Evolutionary conservation across 2,329 filamentous ascomycete genomes (phyloP), one percentile per base, ranked within the genome.

Genomic region (Geoglossum cookeanum): DNA sequence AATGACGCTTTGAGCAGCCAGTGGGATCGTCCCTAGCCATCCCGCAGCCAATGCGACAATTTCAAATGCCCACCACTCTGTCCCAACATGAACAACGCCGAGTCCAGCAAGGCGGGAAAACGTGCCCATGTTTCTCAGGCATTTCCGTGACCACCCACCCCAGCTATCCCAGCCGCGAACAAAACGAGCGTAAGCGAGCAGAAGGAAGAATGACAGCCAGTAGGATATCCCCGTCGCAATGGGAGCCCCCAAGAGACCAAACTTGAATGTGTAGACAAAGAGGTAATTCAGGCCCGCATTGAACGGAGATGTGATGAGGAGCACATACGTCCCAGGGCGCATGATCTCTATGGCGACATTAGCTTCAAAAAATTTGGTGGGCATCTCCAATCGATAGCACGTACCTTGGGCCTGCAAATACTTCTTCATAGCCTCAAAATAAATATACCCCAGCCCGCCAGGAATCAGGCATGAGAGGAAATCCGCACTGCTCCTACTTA

Each of bases 41-140:
- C 88, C 88, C 4, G 88, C 87, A 1, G 85, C 86, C 0, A 94
- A 77, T 0, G 87, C 87, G 1, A 94, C 87, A 62, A 94, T 91
- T 69, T 94, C 88, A 63, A 94, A 94, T 0, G 88, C 89, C 88
- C 88, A 94, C 88, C 87, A 94, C 69, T 94, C 89, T 0, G 87
- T 92, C 3, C 87, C 89, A 4, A 94, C 85, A 61, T 94, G 88
- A 3, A 94, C 71, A 47, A 94, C 75, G 0, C 88, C 89, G 0
- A 94, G 73, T 13, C 84, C 69, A 0, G 88, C 86, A 3, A 94
- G 78, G 8, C 81, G 79, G 1, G 85, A 76, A 66, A 94, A 94
- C 0, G 81, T 80, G 15, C 77, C 70, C 15, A 85, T 73, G 63
- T 90, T 85, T 1, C 77, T 72, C n/a, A 85, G 66, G 1, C 83